Conservation (phyloP, 805 yeast species). For the Pichia ethanolica region DNA sequence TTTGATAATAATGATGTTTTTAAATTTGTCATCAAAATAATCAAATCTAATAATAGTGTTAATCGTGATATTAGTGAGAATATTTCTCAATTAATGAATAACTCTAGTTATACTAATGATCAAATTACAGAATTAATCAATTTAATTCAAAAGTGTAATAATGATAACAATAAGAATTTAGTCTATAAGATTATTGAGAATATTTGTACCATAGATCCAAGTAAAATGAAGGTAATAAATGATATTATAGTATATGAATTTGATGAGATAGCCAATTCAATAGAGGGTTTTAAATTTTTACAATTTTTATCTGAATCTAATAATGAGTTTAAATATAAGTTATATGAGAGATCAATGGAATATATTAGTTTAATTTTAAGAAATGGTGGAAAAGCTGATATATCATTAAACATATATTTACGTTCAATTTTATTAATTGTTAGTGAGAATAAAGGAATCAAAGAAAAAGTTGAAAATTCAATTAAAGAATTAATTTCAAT, state of each 20-base stretch:
- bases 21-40: neutral
- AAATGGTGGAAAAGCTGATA: neutral
- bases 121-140: neutral
- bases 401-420: slow-evolving; percentile 10
- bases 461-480: slow-evolving; percentile 2
- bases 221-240: neutral
- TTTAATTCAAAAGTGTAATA: neutral
- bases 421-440: slow-evolving; percentile 7
- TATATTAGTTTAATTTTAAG: slow-evolving; percentile 8
- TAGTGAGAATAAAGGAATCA: neutral
- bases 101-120: neutral
- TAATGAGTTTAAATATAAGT: neutral
- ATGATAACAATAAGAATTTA: neutral
- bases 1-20: neutral
- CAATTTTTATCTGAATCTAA: slow-evolving; percentile 2
- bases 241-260: neutral
- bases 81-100: slow-evolving; percentile 3
- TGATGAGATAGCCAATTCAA: neutral
- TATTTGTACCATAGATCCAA: neutral
- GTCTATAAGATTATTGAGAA: slow-evolving; percentile 4
- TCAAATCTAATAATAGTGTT: neutral
- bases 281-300: slow-evolving; percentile 9
- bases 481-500: slow-evolving; percentile 9
- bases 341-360: slow-evolving; percentile 4
- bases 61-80: neutral